Evolutionary conservation across 2,329 filamentous ascomycete species (phyloP).

Genomic region (Nemania abortiva): DNA sequence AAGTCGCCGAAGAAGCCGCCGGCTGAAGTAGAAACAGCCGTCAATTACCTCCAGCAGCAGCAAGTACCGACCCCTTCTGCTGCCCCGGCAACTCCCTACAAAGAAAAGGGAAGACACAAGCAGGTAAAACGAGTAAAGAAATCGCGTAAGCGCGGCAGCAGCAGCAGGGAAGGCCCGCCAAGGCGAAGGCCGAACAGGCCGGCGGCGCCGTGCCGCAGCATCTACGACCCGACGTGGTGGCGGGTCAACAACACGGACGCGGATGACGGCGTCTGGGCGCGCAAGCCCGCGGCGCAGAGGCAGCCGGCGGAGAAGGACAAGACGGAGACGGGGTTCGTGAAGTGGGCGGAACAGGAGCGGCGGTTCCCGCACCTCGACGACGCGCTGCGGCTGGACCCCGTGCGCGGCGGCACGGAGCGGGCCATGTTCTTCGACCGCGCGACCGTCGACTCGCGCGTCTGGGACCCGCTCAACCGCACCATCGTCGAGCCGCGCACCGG

Average conservation of each 20-base stretch:
- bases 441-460: slow-evolving; percentile 29
- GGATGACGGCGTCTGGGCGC: slow-evolving; percentile 24
- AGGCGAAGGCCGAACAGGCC: slow-evolving; percentile 26
- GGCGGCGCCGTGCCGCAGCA: slow-evolving; percentile 11
- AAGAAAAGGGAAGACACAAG: background rate
- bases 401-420: background rate
- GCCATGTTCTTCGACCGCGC: slow-evolving; percentile 25
- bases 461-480: slow-evolving; percentile 40
- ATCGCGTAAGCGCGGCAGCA: background rate
- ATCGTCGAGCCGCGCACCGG: slow-evolving; percentile 28
- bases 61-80: too few species aligned
- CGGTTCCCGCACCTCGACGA: slow-evolving; percentile 34
- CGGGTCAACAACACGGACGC: slow-evolving; percentile 1
- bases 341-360: slow-evolving; percentile 40
- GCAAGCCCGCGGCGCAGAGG: slow-evolving; percentile 3
- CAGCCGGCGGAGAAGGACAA: slow-evolving; percentile 15
- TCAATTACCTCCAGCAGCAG: too few species aligned
- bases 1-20: background rate
- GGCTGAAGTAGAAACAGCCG: background rate
- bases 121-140: background rate
- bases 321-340: slow-evolving; percentile 39
- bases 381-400: slow-evolving; percentile 12
- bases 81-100: background rate
- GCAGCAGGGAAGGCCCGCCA: background rate
- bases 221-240: slow-evolving; percentile 40